These are phyloP conservation scores for Cyberlindnera americana DNA, from an alignment of 805 yeast genomes.

Conservation along the genomic window DNA sequence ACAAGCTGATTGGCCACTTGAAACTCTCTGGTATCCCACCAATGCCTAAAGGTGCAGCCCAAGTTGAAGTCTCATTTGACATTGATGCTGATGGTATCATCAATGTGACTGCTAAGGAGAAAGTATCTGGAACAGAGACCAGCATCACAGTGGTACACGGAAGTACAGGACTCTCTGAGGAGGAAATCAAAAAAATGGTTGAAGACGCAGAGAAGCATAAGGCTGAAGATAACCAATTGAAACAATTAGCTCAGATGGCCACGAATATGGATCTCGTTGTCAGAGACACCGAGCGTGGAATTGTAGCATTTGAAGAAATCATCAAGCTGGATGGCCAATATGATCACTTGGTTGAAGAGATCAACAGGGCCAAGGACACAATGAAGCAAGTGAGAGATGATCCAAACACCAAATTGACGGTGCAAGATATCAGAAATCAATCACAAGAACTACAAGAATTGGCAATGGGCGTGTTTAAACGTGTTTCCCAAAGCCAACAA, in stretches of 20 bases:
- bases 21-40: slow-evolving; percentile 69
- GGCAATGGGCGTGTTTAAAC: slow-evolving; percentile 71
- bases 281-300: slow-evolving; percentile 85
- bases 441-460: slow-evolving; percentile 73
- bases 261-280: slow-evolving; percentile 74
- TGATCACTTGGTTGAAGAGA: slow-evolving; percentile 40
- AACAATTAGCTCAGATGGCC: slow-evolving; percentile 66
- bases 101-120: slow-evolving; percentile 78
- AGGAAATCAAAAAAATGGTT: slow-evolving; percentile 60
- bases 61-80: slow-evolving; percentile 71
- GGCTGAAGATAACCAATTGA: slow-evolving; percentile 54
- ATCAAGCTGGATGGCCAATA: slow-evolving; percentile 51
- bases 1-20: slow-evolving; percentile 73
- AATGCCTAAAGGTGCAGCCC: slow-evolving; percentile 78
- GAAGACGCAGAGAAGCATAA: slow-evolving; percentile 64
- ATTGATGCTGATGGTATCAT: slow-evolving; percentile 82
- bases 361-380: slow-evolving; percentile 57
- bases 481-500: slow-evolving; percentile 23
- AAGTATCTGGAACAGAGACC: slow-evolving; percentile 73
- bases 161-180: slow-evolving; percentile 64
- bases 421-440: slow-evolving; percentile 62
- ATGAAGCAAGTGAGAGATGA: slow-evolving; percentile 64
- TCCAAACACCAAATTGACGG: slow-evolving; percentile 53
- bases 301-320: slow-evolving; percentile 58
- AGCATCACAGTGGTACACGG: slow-evolving; percentile 66